Base-by-base conservation (phyloP, 345 rosid species). In the Lepidium sativum region DNA sequence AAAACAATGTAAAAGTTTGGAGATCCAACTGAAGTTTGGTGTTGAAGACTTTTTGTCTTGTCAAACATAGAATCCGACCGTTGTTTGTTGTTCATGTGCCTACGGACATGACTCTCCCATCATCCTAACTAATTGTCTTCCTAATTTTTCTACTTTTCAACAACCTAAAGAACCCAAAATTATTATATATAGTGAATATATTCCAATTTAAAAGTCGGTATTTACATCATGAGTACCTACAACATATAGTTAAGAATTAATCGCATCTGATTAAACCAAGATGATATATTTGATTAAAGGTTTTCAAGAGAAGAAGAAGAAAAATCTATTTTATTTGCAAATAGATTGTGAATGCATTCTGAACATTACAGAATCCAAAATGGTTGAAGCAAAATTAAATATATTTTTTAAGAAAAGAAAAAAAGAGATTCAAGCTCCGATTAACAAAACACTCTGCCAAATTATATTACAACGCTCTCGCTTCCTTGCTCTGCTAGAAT, bases 401-500 rank as follows among this genome's bases (percentile, higher is more conserved):
- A 20, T 27, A 27, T 27, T 5, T 27, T 27, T 27, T 6, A 27
- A 6, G 31, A 27, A 25, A 5, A 27, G 7, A 27, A 50, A 14
- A 64, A 50, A n/a, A 8, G 9, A 51, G 43, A 27, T 35, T 4
- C 13, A 21, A 59, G 60, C 56, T 59, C 16, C 55, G 21, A 55
- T 7, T 6, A 54, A 27, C 31, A 47, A 63, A 54, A 43, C 52
- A 35, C 51, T 37, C 58, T 1, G 34, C 34, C 13, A 6, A 68
- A 17, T 72, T 84, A 84, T 18, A 72, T 66, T 68, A 76, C 89
- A 71, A 80, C 25, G 40, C 77, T 81, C 75, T 83, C 83, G 16
- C 82, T 80, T 71, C 96, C 77, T 20, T 86, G 78, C 75, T 86
- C 95, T 5, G 81, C 64, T n/a, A 81, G 82, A 70, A 88, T 84